Evolutionary conservation across 1,139 yeast genomes (phyloP).

Genomic region (Hyphopichia buzzinii): DNA sequence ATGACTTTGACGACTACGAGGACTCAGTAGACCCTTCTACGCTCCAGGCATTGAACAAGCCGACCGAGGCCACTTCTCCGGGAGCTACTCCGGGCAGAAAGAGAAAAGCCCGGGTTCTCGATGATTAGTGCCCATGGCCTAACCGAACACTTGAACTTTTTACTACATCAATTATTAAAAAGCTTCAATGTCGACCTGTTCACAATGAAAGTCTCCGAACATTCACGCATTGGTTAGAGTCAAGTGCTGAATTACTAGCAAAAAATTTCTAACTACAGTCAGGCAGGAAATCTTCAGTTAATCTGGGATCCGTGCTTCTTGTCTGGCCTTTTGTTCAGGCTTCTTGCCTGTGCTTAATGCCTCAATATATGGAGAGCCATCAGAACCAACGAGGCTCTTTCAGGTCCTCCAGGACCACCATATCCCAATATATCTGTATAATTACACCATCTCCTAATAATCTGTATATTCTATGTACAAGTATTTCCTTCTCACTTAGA

Average conservation of each 20-base stretch:
- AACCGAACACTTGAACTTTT: too few relatives aligned
- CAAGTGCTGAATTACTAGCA: too few relatives aligned
- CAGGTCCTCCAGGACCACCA: too few relatives aligned
- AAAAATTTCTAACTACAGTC: background rate
- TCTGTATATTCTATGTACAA: slow-evolving; percentile 8
- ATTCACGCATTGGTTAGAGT: too few relatives aligned
- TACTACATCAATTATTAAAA: too few relatives aligned
- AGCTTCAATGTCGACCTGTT: too few relatives aligned
- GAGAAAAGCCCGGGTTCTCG: slow-evolving; percentile 31
- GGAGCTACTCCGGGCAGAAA: slow-evolving; percentile 32
- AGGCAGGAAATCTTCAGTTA: background rate
- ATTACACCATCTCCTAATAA: background rate
- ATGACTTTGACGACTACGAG: slow-evolving; percentile 46
- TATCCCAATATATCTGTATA: too few relatives aligned
- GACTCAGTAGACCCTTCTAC: slow-evolving; percentile 39
- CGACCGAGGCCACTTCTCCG: slow-evolving; percentile 3
- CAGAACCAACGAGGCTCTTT: too few relatives aligned
- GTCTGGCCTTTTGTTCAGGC: background rate
- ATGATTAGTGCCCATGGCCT: too few relatives aligned
- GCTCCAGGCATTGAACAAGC: slow-evolving; percentile 4
- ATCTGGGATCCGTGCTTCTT: background rate
- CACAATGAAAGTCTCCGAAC: too few relatives aligned
- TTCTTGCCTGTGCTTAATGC: background rate
- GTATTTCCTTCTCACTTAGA: slow-evolving; percentile 10
- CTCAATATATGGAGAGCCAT: too few relatives aligned